These are phyloP conservation scores for Coemansia biformis DNA, from an alignment of 192 early-diverging fungal genomes.

Conservation along the genomic window DNA sequence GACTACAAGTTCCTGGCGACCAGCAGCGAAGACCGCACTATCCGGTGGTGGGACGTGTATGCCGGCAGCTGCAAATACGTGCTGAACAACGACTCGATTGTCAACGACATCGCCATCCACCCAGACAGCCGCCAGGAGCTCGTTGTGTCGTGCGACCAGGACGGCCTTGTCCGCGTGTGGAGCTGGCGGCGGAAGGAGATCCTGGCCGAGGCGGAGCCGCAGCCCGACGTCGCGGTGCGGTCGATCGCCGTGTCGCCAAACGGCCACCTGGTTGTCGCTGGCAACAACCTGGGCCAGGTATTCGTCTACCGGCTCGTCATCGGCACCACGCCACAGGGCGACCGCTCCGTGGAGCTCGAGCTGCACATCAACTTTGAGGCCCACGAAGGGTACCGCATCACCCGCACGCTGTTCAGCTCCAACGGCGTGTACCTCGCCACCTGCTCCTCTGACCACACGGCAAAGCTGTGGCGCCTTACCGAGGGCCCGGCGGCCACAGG, in stretches of 20 bases:
- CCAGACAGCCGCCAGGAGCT: slow-evolving; percentile 45
- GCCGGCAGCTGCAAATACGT: slow-evolving; percentile 38
- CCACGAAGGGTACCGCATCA: slow-evolving; percentile 34
- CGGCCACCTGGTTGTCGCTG: slow-evolving; percentile 44
- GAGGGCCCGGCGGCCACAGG: slow-evolving; percentile 13
- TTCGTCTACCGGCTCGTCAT: slow-evolving; percentile 46
- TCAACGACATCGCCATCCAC: slow-evolving; percentile 49
- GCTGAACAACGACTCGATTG: slow-evolving; percentile 35
- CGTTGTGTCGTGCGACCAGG: slow-evolving; percentile 46
- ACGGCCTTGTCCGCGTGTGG: slow-evolving; percentile 41
- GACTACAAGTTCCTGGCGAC: slow-evolving; percentile 48
- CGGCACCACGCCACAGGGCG: slow-evolving; percentile 33
- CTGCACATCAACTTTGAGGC: slow-evolving; percentile 47
- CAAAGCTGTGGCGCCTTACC: slow-evolving; percentile 44
- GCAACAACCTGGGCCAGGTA: slow-evolving; percentile 46
- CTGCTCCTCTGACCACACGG: slow-evolving; percentile 43
- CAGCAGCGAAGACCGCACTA: slow-evolving; percentile 47
- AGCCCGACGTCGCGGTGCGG: slow-evolving; percentile 30
- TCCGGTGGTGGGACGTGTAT: slow-evolving; percentile 49
- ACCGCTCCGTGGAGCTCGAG: slow-evolving; percentile 40
- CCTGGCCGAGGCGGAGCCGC: slow-evolving; percentile 36
- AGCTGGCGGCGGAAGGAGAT: slow-evolving; percentile 32
- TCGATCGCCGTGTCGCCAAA: slow-evolving; percentile 45
- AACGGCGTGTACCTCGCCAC: slow-evolving; percentile 38
- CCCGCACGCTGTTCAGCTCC: slow-evolving; percentile 37